Evolutionary conservation across 768 basidiomycete species (phyloP), one percentile per base, ranked within the genome.

Genomic region (Pseudohyphozyma bogoriensis): DNA sequence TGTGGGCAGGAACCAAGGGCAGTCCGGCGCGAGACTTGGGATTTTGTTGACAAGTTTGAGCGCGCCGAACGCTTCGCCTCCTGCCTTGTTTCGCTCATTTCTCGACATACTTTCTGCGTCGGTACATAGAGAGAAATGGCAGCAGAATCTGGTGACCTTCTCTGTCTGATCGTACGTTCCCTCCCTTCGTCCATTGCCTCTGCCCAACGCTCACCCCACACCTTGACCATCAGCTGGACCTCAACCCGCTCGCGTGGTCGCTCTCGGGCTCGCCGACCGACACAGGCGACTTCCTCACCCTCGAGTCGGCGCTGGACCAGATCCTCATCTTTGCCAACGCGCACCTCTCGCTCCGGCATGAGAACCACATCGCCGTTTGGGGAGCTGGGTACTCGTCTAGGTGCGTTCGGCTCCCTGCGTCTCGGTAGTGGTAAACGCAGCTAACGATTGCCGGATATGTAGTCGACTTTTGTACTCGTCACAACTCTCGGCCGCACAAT

Each of bases 341-440:
- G 4, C 91, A 97, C 75, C 80, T 97, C 62, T 91, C 91, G 2
- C 81, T 83, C 64, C 83, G 85, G 65, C 85, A 91, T 75, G 91
- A 93, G 73, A 99, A 99, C 72, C 82, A 86, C 6, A 79, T 99
- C 40, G 87, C 90, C 9, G 86, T 96, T 57, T 93, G 89, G 72
- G 93, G 83, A 11, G 93, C 92, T 7, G 78, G 90, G 50, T 87
- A 87, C 1, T 83, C 82, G 26, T 84, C 84, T 74, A 90, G 87
- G 89, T 87, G 7, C 32, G 77, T 69, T 45, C 22, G 6, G 50
- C 51, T 12, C 29, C 4, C 50, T 20, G 28, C 10, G 49, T 24
- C 33, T 39, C 3, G 37, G n/a, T 35, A 24, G n/a, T n/a, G n/a
- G n/a, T n/a, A n/a, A n/a, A n/a, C n/a, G n/a, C n/a, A n/a, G n/a